Base-by-base conservation (phyloP, 805 yeast genomes). In the Candida ovalis region DNA sequence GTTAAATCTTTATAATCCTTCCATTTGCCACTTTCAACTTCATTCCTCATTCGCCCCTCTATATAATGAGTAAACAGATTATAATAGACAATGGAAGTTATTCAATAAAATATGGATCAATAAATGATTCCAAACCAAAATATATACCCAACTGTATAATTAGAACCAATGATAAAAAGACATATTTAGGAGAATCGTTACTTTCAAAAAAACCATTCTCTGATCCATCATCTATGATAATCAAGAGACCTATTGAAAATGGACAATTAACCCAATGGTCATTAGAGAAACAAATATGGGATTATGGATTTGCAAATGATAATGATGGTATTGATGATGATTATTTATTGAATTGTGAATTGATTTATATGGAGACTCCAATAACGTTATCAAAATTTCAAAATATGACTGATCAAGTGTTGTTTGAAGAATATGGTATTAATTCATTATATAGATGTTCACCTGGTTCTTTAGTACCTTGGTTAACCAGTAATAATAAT, bases 251-350 rank as follows among this genome's bases (percentile, higher is more conserved):
- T 0, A 81, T 81, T 48, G 97, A 90, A 53, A 82, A 84, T 56
- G 97, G 97, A 3, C 95, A 91, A 56, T 70, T 94, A 44, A 81
- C 84, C 0, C 88, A 92, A 35, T 94, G 98, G 99, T 96, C 88
- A 53, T 70, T 87, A 2, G 90, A 94, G 62, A 86, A 85, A 58
- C 84, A 85, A 21, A 77, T 94, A 1, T 94, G 98, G 99, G 98
- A 94, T 64, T 81, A 85, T 54, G 76, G 84, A 5, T 74, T 89
- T 62, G 42, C 53, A 41, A 74, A 57, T 30, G 42, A 55, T 30
- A 68, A 73, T 21, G 50, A 50, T 15, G 68, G 19, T 35, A 17
- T 18, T 17, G 23, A 67, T 28, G 61, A 66, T 47, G 77, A 73
- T 3, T 62, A 77, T 40, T 74, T 77, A 44, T 58, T 75, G 17